Conservation (phyloP, 2,329 filamentous ascomycete species). For the Xylaria multiplex region DNA sequence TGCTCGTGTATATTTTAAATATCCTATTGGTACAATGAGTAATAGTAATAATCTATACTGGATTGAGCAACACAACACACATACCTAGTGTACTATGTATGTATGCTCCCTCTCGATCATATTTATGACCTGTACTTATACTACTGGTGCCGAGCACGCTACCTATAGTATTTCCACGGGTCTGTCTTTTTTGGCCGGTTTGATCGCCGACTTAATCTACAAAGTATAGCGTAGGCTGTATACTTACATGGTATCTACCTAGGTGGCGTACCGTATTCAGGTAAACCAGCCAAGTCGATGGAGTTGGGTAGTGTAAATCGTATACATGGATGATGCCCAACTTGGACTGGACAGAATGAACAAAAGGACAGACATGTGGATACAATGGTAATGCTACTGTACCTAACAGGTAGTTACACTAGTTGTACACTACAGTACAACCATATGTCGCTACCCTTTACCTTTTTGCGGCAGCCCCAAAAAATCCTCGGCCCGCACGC, state of each 20-base stretch:
- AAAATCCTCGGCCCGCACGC: constrained; percentile 15
- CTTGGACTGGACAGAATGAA: neutral
- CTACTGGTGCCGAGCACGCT: too few relatives aligned
- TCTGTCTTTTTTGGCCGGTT: too few relatives aligned
- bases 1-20: neutral
- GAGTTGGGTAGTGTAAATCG: constrained; percentile 17
- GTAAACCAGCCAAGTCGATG: neutral
- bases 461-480: constrained; percentile 23
- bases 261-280: neutral
- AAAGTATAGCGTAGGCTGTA: too few relatives aligned
- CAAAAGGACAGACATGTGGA: constrained; percentile 13
- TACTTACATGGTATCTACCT: too few relatives aligned
- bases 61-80: constrained; percentile 19
- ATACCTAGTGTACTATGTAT: neutral
- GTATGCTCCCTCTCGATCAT: neutral
- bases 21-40: too few relatives aligned
- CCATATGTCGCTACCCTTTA: constrained; percentile 16
- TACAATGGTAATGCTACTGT: constrained; percentile 1
- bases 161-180: too few relatives aligned
- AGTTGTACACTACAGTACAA: neutral
- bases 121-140: neutral
- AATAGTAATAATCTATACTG: neutral
- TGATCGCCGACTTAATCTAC: too few relatives aligned
- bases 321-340: constrained; percentile 29
- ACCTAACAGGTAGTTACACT: neutral